These are phyloP conservation scores for Coniferiporia weirii DNA, from an alignment of 1,284 basidiomycete species.

Conservation along the genomic window DNA sequence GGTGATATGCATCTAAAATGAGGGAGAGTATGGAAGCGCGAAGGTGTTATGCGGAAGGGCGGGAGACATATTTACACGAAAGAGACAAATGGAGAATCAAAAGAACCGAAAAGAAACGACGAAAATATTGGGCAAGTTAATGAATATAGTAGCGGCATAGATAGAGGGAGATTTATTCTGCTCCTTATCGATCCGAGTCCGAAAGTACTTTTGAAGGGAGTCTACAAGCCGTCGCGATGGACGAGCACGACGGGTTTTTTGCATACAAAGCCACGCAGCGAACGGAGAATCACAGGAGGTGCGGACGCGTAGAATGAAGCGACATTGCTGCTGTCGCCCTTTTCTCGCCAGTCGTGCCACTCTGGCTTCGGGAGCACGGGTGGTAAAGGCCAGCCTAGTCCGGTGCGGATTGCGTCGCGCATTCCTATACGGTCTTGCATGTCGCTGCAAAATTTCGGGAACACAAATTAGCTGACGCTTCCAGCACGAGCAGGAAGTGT, in stretches of 20 bases:
- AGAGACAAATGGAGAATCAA: not conserved
- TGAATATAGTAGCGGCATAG: not conserved
- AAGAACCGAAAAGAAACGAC: not conserved
- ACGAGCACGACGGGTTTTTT: conserved; percentile 27
- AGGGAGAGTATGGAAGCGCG: not conserved
- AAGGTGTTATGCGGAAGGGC: not conserved
- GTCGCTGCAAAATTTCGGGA: conserved; percentile 41
- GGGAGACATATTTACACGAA: not conserved
- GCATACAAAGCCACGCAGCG: conserved; percentile 40
- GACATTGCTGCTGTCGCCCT: conserved; percentile 23
- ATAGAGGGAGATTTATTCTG: not conserved
- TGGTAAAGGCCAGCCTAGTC: conserved; percentile 51
- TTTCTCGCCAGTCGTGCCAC: conserved; percentile 49
- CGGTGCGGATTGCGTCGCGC: conserved; percentile 41
- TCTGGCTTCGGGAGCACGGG: conserved; percentile 40
- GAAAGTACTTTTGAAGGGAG: not conserved
- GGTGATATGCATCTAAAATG: not conserved
- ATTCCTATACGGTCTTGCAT: conserved; percentile 69
- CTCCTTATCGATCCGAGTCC: not conserved
- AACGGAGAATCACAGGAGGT: conserved; percentile 35
- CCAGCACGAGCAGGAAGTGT: conserved; percentile 21
- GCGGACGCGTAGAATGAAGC: conserved; percentile 18
- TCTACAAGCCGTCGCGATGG: not conserved
- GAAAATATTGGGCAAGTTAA: not conserved
- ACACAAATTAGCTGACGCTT: not conserved